Evolutionary conservation across 306 rosid species (phyloP), one percentile per base, ranked within the genome.

Genomic region (Pyrus communis): DNA sequence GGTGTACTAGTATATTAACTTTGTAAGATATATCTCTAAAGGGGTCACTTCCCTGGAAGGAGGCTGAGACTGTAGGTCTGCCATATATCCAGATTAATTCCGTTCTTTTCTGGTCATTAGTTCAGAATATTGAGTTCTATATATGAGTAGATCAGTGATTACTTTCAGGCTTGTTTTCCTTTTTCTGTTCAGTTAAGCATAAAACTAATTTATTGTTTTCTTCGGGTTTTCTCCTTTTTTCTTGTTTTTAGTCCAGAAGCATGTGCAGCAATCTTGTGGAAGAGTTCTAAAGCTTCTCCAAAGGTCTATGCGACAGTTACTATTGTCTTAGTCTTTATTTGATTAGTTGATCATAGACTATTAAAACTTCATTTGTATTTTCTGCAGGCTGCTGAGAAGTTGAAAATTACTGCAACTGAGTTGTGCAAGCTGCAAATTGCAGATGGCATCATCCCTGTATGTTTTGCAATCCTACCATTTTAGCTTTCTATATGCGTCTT

Each of bases 211-310:
- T 83, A n/a, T 77, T 82, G 18, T 75, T 80, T 73, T 57, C 65
- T 76, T 55, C 17, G 25, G 75, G 52, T 73, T 84, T 85, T 71
- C 84, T 79, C 79, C 77, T 67, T 84, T 81, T 77, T 74, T 86
- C 11, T 69, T 77, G 30, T 73, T 81, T 87, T 49, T 70, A 95
- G 99, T 82, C 99, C 99, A 8, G 99, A 95, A 82, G 98, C 97
- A 67, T 89, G 97, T 82, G 98, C 97, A 57, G 98, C 97, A 57
- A 95, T 95, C 91, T 87, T 95, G 88, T 95, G 93, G 93, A 95
- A 92, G 91, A 87, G 18, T 81, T 76, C 97, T 43, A 95, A 90
- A 89, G 97, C 93, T 71, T 70, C 99, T 80, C 97, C 99, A 46
- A 74, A 85, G 99, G 99, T 92, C 79, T 64, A 42, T 73, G 65